A percentile compares a stretch with the other conserved stretches of the same genome.
Evolutionary conservation across 2,329 filamentous ascomycete species (phyloP).

Genomic region (Diaporthe caulivora): DNA sequence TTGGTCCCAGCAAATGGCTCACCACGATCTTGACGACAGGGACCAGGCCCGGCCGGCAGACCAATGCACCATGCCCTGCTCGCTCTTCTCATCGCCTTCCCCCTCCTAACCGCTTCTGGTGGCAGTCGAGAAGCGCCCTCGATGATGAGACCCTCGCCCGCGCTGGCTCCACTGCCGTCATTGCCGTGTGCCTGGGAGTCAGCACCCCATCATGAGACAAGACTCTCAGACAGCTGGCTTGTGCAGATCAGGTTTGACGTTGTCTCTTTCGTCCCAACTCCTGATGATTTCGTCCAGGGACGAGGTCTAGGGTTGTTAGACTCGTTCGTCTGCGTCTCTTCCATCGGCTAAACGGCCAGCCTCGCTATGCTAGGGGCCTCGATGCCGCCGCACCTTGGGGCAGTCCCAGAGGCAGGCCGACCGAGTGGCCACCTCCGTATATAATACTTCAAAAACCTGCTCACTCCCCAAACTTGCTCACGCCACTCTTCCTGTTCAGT

Average conservation of each 20-base stretch:
- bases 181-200: constrained; percentile 29
- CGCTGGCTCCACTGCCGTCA: constrained; percentile 16
- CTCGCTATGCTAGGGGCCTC: background rate
- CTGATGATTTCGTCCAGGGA: constrained; percentile 16
- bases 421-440: constrained; percentile 17
- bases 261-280: constrained; percentile 25
- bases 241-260: constrained; percentile 28
- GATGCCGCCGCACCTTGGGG: background rate
- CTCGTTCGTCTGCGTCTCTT: constrained; percentile 16
- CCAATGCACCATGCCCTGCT: background rate
- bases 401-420: background rate
- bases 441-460: constrained; percentile 33
- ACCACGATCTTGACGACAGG: background rate
- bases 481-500: constrained; percentile 32
- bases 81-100: background rate
- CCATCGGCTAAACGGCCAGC: constrained; percentile 21
- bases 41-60: background rate
- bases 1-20: constrained; percentile 1
- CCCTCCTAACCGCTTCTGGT: constrained; percentile 20
- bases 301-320: constrained; percentile 3
- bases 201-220: constrained; percentile 10
- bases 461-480: constrained; percentile 36
- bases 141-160: constrained; percentile 24
- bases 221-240: constrained; percentile 19
- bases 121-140: constrained; percentile 15